A percentile compares a stretch with the other conserved stretches of the same genome.
phyloP scores from a whole-genome alignment of 257 asterid species.

The Mitragyna speciosa region DNA sequence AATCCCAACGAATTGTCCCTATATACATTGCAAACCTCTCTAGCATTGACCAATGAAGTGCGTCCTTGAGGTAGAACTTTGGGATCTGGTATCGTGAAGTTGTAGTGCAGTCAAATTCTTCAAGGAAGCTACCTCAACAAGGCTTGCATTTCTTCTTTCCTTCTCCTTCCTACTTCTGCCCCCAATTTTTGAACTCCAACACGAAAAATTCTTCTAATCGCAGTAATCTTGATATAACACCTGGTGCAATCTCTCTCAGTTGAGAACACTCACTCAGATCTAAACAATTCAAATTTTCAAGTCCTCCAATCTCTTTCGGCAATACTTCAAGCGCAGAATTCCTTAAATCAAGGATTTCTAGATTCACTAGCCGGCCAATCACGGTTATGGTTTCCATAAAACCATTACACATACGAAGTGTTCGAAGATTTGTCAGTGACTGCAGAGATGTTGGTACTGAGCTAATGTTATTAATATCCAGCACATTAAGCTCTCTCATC shows the following conservation, averaged over 20 bases:
- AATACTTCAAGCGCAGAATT: constrained; percentile 13
- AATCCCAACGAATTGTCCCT: not conserved
- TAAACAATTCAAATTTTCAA: constrained; percentile 17
- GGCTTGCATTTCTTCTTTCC: not conserved
- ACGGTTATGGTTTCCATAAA: constrained; percentile 13
- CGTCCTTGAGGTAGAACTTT: constrained; percentile 8
- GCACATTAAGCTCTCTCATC: constrained; percentile 18
- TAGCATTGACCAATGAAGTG: not conserved
- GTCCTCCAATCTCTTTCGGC: constrained; percentile 17
- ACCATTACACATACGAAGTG: constrained; percentile 12
- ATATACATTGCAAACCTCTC: no score
- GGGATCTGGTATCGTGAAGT: not conserved
- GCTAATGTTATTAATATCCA: not conserved
- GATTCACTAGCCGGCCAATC: constrained; percentile 13
- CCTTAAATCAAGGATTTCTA: constrained; percentile 24
- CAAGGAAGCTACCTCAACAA: constrained; percentile 14
- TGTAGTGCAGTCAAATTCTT: constrained; percentile 3
- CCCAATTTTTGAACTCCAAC: not conserved
- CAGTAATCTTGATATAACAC: constrained; percentile 15
- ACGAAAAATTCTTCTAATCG: constrained; percentile 25
- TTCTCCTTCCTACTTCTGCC: not conserved
- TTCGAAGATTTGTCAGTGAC: constrained; percentile 15
- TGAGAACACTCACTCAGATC: constrained; percentile 13
- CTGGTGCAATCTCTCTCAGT: constrained; percentile 12
- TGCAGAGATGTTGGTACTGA: constrained; percentile 1